Percentiles rank a stretch among this genome's conserved stretches.
These are phyloP conservation scores for Fraxinus excelsior DNA, from an alignment of 257 asterid species.

Conservation along the genomic window DNA sequence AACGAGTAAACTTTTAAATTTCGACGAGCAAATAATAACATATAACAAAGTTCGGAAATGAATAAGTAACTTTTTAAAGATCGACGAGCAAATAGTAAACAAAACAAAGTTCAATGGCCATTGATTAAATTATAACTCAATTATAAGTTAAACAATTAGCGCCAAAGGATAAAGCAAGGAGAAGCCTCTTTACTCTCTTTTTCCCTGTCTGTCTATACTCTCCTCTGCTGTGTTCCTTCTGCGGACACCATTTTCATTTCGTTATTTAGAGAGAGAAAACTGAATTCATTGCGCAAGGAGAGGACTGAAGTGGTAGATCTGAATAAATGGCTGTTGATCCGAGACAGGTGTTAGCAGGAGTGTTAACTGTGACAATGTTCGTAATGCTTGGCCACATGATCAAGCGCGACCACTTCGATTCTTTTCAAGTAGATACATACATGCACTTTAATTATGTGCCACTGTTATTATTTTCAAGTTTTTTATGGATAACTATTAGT, in stretches of 20 bases:
- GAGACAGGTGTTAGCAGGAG: conserved; percentile 54
- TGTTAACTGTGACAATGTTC: conserved; percentile 55
- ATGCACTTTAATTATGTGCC: too few species aligned
- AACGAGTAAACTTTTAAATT: too few species aligned
- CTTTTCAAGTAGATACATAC: conserved; percentile 29
- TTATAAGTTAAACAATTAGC: background rate
- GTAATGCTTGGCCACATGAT: conserved; percentile 63
- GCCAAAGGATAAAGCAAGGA: background rate
- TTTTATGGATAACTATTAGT: background rate
- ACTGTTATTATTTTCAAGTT: too few species aligned
- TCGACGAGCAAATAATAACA: too few species aligned
- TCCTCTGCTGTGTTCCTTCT: background rate
- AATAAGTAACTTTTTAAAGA: too few species aligned
- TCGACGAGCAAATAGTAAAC: too few species aligned
- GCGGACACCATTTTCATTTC: background rate
- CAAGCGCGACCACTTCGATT: conserved; percentile 56
- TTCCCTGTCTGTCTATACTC: background rate
- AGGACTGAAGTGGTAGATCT: conserved; percentile 20
- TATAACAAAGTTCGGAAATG: too few species aligned
- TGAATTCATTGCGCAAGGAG: background rate
- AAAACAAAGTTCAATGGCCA: too few species aligned
- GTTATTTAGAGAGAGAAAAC: background rate
- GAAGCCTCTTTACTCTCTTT: background rate
- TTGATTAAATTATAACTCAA: too few species aligned
- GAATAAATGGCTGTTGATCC: conserved; percentile 51